phyloP scores from a whole-genome alignment of 495 filamentous ascomycete species.

The Thermothielavioides terrestris region DNA sequence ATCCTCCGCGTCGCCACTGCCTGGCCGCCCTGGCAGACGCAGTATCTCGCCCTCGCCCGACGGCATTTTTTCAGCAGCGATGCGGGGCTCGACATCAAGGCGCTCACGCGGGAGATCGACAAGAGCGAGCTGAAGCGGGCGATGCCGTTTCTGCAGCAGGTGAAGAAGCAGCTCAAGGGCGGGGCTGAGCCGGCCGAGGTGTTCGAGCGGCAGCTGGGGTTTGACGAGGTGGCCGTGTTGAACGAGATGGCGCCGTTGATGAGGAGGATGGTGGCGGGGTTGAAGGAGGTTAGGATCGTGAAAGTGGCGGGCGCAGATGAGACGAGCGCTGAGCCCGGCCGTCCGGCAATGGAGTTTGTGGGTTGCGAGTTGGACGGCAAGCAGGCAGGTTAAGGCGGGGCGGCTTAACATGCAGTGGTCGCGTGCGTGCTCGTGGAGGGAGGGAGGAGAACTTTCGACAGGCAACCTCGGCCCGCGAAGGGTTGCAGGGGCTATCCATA shows the following conservation, averaged over 20 bases:
- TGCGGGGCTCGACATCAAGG: slow-evolving; percentile 58
- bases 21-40: slow-evolving; percentile 77
- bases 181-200: background rate
- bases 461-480: no score
- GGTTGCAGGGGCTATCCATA: no score
- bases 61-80: slow-evolving; percentile 31
- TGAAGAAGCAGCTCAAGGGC: slow-evolving; percentile 34
- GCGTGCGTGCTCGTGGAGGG: no score
- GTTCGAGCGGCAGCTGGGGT: background rate
- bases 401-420: no score
- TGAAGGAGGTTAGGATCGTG: background rate
- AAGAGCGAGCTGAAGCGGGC: slow-evolving; percentile 81
- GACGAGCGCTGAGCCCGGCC: no score
- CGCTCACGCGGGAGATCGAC: slow-evolving; percentile 55
- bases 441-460: no score
- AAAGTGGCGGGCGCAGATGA: no score
- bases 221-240: background rate
- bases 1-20: slow-evolving; percentile 65
- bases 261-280: background rate
- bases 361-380: no score
- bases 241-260: background rate
- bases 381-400: no score
- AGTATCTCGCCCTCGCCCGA: slow-evolving; percentile 71
- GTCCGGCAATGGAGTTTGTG: no score
- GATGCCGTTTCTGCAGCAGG: slow-evolving; percentile 80